These are phyloP conservation scores for Dispira simplex DNA, from an alignment of 192 early-diverging fungal genomes.

Conservation along the genomic window DNA sequence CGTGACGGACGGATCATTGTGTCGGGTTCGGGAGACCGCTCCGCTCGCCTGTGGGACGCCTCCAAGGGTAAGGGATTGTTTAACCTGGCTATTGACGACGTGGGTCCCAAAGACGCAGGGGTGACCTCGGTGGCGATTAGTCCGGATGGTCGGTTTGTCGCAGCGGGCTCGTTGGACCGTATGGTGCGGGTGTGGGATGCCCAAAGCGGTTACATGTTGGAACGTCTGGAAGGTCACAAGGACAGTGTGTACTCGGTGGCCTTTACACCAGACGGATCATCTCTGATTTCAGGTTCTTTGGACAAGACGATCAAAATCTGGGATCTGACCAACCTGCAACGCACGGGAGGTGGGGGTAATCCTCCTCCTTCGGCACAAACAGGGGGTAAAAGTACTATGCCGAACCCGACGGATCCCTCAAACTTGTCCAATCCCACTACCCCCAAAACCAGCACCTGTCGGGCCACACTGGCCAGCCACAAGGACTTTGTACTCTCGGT, in stretches of 20 bases:
- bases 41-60: conserved; percentile 79
- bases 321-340: conserved; percentile 52
- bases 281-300: conserved; percentile 79
- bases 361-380: background rate
- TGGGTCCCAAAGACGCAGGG: conserved; percentile 73
- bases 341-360: conserved; percentile 30
- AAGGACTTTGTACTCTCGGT: conserved; percentile 96
- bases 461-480: conserved; percentile 40
- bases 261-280: conserved; percentile 83
- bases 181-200: conserved; percentile 90
- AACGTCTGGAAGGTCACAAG: conserved; percentile 87
- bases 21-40: conserved; percentile 75
- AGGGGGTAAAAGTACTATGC: no score
- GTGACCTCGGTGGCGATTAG: conserved; percentile 92
- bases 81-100: conserved; percentile 63
- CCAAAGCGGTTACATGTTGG: conserved; percentile 56
- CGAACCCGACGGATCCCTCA: no score
- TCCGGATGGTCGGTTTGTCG: conserved; percentile 74
- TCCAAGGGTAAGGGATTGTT: conserved; percentile 54
- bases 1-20: conserved; percentile 79
- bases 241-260: conserved; percentile 94
- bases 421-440: background rate
- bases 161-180: conserved; percentile 81
- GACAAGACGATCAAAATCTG: conserved; percentile 88
- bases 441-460: conserved; percentile 19